Conservation (phyloP, 306 rosid genomes). For the Vachellia collinsii region DNA sequence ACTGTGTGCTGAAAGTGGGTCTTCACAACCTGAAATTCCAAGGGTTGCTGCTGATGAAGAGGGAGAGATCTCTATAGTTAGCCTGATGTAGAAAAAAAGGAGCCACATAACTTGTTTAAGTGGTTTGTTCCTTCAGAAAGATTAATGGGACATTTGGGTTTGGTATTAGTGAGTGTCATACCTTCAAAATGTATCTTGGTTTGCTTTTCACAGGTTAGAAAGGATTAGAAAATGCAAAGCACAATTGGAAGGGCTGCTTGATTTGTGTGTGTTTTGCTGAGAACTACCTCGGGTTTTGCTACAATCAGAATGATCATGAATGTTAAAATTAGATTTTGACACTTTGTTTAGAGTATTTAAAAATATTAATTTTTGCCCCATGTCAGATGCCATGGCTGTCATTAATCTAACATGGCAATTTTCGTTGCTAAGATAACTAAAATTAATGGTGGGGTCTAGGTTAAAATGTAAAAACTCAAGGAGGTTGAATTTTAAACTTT, state of each 20-base stretch:
- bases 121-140: background rate
- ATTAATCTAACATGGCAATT: background rate
- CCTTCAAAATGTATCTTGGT: background rate
- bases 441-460: background rate
- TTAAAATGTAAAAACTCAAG: background rate
- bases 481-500: background rate
- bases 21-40: background rate
- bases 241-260: background rate
- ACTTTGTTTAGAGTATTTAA: background rate
- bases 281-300: background rate
- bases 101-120: background rate
- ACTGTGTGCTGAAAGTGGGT: background rate
- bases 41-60: constrained; percentile 1
- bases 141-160: background rate
- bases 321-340: background rate
- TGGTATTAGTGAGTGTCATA: background rate
- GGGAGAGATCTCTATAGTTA: background rate
- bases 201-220: background rate
- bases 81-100: background rate
- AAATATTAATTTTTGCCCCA: background rate
- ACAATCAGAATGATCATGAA: background rate
- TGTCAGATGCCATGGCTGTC: background rate
- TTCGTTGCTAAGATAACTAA: background rate
- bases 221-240: background rate
- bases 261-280: background rate